Base-by-base conservation (phyloP, 768 basidiomycete genomes). In the Suillus hirtellus region DNA sequence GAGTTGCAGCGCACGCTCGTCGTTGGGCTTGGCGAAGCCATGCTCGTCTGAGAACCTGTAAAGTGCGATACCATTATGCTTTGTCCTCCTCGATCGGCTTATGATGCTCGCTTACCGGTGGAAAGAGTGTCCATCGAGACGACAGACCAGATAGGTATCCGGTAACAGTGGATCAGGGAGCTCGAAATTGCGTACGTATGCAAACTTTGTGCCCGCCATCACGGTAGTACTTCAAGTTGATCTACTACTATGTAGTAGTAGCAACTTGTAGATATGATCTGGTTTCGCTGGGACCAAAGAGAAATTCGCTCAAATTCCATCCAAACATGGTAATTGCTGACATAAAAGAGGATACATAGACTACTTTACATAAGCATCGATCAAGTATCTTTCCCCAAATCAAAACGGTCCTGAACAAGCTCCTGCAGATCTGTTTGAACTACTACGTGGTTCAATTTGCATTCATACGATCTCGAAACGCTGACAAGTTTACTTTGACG, bases 161-260 rank as follows among this genome's bases (percentile, higher is more conserved):
- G 91, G 96, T 0, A 99, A 78, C 2, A 99, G 79, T 0, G 86
- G 81, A 71, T 99, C 97, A 7, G 93, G 91, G 0, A 93, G 85
- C 75, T 99, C 96, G 73, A 91, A 99, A 42, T 83, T 83, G 67
- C 88, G 86, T 14, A 99, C 97, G 76, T 99, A 96, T 47, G 90
- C 89, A 70, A 88, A 99, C 70, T 87, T 90, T n/a, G 93, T 90
- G 68, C 91, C 92, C 15, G 96, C 95, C 96, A 99, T 98, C 40
- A 31, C 14, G 24, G 21, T 27, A 15, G 49, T 50, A 24, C 47
- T 49, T 47, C 31, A 31, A 31, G 31, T 31, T 31, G 47, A 52
- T 52, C 50, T 52, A 31, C 50, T 15, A 31, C 31, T 31, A 6
- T 31, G 5, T 6, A 31, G 31, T 31, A 31, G 31, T 31, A 7